These are phyloP conservation scores for Fimicolochytrium jonesii DNA, from an alignment of 192 early-diverging fungal species.

Conservation along the genomic window DNA sequence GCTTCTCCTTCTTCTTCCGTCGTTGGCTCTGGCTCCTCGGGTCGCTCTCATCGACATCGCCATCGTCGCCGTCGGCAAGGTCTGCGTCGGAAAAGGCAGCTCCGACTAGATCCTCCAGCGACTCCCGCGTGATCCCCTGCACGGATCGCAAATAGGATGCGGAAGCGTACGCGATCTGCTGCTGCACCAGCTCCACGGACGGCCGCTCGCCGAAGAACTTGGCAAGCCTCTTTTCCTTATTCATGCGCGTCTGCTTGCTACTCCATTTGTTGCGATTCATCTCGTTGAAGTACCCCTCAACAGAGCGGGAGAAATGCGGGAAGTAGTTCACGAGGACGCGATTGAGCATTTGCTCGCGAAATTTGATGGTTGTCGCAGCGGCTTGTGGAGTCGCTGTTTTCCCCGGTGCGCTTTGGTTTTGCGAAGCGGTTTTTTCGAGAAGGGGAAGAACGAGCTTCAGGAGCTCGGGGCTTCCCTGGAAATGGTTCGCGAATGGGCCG, in stretches of 20 bases:
- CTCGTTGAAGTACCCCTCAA: constrained; percentile 56
- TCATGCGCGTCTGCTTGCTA: constrained; percentile 54
- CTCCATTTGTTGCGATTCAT: constrained; percentile 40
- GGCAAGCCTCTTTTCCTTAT: constrained; percentile 58
- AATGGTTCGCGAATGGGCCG: constrained; percentile 1
- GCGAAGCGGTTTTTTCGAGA: not conserved
- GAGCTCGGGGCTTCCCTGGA: constrained; percentile 9
- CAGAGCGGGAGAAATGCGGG: constrained; percentile 4
- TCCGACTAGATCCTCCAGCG: constrained; percentile 53
- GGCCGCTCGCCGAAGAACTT: constrained; percentile 69
- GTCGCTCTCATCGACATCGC: not conserved
- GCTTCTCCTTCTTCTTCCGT: constrained; percentile 39
- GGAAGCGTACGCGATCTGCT: constrained; percentile 29
- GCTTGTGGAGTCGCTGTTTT: too few relatives aligned
- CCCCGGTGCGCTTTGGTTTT: not conserved
- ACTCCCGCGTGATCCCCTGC: constrained; percentile 42
- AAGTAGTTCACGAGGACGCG: constrained; percentile 22
- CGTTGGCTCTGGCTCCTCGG: constrained; percentile 2
- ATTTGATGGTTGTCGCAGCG: constrained; percentile 14
- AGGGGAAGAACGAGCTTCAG: not conserved
- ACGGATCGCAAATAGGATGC: not conserved
- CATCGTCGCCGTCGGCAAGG: not conserved
- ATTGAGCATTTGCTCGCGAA: constrained; percentile 34
- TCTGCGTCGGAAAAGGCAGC: constrained; percentile 10
- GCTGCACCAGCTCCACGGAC: constrained; percentile 48